phyloP scores from a whole-genome alignment of 768 basidiomycete species.

The Hericium erinaceus region DNA sequence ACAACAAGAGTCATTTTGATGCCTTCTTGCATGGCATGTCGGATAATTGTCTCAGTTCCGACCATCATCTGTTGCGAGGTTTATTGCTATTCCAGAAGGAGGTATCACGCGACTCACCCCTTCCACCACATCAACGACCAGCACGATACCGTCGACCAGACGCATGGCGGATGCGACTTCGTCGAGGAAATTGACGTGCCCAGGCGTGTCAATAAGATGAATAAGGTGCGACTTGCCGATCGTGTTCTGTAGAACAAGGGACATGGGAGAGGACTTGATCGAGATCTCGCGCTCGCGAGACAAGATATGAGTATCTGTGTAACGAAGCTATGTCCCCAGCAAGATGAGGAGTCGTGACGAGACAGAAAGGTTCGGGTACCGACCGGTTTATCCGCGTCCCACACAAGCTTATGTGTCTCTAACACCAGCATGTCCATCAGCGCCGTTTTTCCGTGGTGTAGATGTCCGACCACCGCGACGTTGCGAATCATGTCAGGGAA shows the following conservation, averaged over 20 bases:
- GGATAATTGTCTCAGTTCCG: slow-evolving; percentile 79
- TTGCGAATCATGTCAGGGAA: slow-evolving; percentile 95
- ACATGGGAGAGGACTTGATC: slow-evolving; percentile 96
- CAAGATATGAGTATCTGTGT: slow-evolving; percentile 91
- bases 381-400: slow-evolving; percentile 88
- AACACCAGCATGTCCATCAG: slow-evolving; percentile 95
- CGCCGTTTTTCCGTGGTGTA: slow-evolving; percentile 97
- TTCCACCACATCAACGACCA: slow-evolving; percentile 98
- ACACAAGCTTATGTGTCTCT: slow-evolving; percentile 91
- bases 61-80: slow-evolving; percentile 66
- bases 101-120: slow-evolving; percentile 45
- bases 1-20: slow-evolving; percentile 87
- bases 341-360: not conserved
- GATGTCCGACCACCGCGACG: slow-evolving; percentile 90
- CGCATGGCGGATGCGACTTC: slow-evolving; percentile 87
- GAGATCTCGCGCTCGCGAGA: slow-evolving; percentile 87
- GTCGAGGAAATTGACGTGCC: slow-evolving; percentile 98
- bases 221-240: slow-evolving; percentile 88
- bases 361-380: slow-evolving; percentile 21
- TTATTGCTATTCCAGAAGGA: slow-evolving; percentile 5
- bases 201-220: slow-evolving; percentile 94
- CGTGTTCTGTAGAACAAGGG: slow-evolving; percentile 76
- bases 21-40: slow-evolving; percentile 84
- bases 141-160: slow-evolving; percentile 79
- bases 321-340: slow-evolving; percentile 56